Conservation (phyloP, 441 rosid species). For the Mallotus japonicus region DNA sequence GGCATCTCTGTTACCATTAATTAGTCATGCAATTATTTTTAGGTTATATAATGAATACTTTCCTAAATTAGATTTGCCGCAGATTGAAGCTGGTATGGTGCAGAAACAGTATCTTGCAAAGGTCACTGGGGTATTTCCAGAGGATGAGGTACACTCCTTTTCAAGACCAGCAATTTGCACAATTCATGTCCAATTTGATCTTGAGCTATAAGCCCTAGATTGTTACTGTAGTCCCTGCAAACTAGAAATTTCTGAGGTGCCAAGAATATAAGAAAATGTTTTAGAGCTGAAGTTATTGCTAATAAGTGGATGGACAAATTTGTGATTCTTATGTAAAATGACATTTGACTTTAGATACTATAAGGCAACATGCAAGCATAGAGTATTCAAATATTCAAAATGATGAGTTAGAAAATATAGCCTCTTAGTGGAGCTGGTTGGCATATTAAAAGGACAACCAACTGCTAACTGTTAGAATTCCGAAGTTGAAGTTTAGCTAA, state of each 20-base stretch:
- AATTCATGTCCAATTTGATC: slow-evolving; percentile 5
- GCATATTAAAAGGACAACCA: neutral
- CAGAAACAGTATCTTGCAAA: slow-evolving; percentile 79
- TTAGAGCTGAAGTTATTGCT: neutral
- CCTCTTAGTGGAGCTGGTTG: neutral
- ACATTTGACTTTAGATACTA: neutral
- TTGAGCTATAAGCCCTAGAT: neutral
- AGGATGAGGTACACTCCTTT: slow-evolving; percentile 57
- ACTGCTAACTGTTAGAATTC: slow-evolving; percentile 5
- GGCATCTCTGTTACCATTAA: neutral
- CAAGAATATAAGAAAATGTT: neutral
- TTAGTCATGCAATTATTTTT: neutral
- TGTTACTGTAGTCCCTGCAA: neutral
- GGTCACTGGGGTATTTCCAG: slow-evolving; percentile 78
- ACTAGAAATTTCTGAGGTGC: neutral
- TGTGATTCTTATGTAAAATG: neutral
- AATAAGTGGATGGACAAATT: neutral
- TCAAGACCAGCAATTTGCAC: slow-evolving; percentile 6
- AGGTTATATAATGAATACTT: neutral
- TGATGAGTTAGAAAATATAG: neutral
- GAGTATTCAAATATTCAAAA: slow-evolving; percentile 5
- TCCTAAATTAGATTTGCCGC: slow-evolving; percentile 24
- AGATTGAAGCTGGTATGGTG: slow-evolving; percentile 84
- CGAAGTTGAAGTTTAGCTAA: neutral
- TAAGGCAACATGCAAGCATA: neutral